Conservation (phyloP, 140 eudicot species). For the Ambrosia hybrid region DNA sequence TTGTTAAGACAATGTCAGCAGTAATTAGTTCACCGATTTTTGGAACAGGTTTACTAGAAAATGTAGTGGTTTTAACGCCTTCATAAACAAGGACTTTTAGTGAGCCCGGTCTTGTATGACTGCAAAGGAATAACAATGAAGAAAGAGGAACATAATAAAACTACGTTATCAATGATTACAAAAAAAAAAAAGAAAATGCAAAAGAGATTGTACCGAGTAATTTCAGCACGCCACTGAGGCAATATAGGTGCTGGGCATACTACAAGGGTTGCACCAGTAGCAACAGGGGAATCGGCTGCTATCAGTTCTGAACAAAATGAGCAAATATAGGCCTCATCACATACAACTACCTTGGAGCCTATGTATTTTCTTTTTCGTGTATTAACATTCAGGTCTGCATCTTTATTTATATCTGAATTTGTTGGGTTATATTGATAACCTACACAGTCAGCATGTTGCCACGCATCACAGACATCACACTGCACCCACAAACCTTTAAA, state of each 20-base stretch:
- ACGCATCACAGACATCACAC: conserved; percentile 96
- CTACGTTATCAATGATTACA: neutral
- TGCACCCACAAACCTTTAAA: conserved; percentile 91
- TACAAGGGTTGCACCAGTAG: conserved; percentile 90
- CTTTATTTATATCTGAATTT: conserved; percentile 24
- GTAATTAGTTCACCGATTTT: conserved; percentile 55
- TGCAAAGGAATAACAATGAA: conserved; percentile 32
- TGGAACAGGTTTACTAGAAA: conserved; percentile 37
- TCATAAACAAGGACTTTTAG: conserved; percentile 70
- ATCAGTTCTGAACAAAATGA: conserved; percentile 64
- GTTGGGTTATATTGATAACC: conserved; percentile 46
- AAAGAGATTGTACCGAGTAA: conserved; percentile 59
- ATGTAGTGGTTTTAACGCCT: conserved; percentile 69
- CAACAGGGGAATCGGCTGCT: conserved; percentile 66
- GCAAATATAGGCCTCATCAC: conserved; percentile 62
- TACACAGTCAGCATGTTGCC: conserved; percentile 99
- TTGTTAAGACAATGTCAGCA: conserved; percentile 90
- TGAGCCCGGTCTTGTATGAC: conserved; percentile 88
- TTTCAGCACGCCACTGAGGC: conserved; percentile 99
- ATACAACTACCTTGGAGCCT: conserved; percentile 39
- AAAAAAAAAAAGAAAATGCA: conserved; percentile 11
- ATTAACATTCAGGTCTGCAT: conserved; percentile 22
- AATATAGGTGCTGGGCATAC: conserved; percentile 93
- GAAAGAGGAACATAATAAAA: conserved; percentile 6
- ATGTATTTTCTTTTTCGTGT: conserved; percentile 41